Evolutionary conservation across 225 moss, liverwort and hornwort genomes (phyloP).

Genomic region (Antitrichia curtipendula): DNA sequence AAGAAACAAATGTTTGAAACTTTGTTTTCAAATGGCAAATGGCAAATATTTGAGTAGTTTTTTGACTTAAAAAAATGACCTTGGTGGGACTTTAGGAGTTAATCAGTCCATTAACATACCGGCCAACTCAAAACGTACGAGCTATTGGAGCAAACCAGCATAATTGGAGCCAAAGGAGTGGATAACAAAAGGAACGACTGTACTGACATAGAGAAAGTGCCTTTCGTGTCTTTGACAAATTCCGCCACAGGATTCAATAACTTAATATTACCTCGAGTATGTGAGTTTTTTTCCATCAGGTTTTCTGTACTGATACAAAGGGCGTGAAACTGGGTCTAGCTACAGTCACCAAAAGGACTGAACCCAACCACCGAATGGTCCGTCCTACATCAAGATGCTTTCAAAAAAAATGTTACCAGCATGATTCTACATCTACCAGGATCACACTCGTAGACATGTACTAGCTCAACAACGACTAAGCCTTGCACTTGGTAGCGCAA

Average conservation of each 20-base stretch:
- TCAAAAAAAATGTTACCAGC: conserved; percentile 2
- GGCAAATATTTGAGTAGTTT: background rate
- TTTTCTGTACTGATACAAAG: conserved; percentile 18
- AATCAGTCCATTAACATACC: background rate
- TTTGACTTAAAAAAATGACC: background rate
- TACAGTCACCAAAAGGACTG: background rate
- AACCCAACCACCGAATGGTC: background rate
- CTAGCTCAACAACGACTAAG: background rate
- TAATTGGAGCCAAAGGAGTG: background rate
- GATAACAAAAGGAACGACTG: background rate
- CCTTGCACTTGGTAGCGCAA: background rate
- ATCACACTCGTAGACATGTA: background rate
- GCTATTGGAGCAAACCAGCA: background rate
- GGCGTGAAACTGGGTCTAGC: background rate
- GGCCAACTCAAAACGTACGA: background rate
- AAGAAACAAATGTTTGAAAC: too few relatives aligned
- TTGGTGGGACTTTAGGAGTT: background rate
- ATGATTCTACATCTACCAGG: background rate
- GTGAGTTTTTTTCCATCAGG: background rate
- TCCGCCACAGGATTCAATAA: background rate
- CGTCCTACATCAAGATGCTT: background rate
- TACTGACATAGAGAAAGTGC: background rate
- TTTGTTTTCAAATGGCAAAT: too few relatives aligned
- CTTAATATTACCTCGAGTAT: background rate
- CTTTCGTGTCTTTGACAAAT: background rate